phyloP scores from a whole-genome alignment of 1,284 basidiomycete species.

The Papiliotrema fonsecae region DNA sequence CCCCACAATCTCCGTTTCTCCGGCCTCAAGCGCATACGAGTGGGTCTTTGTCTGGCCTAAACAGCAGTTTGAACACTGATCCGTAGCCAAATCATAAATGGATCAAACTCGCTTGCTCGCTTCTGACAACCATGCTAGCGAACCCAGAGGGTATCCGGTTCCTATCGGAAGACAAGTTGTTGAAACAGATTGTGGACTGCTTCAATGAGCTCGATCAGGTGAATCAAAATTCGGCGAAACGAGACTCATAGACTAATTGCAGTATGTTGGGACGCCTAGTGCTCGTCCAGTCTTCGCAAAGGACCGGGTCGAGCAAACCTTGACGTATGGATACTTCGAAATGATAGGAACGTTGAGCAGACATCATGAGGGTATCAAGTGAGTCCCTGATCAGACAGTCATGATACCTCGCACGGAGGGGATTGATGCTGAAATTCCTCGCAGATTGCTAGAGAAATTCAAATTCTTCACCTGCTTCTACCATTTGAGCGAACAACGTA shows the following conservation, averaged over 20 bases:
- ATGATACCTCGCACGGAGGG: background rate
- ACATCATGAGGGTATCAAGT: conserved; percentile 83
- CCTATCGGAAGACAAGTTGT: conserved; percentile 79
- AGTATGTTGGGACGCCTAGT: conserved; percentile 48
- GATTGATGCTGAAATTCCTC: background rate
- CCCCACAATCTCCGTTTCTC: conserved; percentile 84
- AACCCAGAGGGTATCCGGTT: conserved; percentile 79
- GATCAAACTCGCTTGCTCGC: conserved; percentile 75
- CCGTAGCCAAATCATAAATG: conserved; percentile 67
- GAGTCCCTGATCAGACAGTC: conserved; percentile 45
- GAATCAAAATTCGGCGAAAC: conserved; percentile 30
- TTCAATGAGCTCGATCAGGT: conserved; percentile 92
- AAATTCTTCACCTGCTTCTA: conserved; percentile 94
- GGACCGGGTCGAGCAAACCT: conserved; percentile 70
- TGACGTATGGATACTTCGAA: conserved; percentile 91
- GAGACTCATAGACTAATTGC: background rate
- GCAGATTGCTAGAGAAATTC: conserved; percentile 80
- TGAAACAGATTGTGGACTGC: conserved; percentile 78
- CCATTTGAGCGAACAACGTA: conserved; percentile 81
- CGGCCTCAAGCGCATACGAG: conserved; percentile 68
- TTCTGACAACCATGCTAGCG: conserved; percentile 76
- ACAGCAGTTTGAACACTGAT: background rate
- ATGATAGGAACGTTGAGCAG: conserved; percentile 90
- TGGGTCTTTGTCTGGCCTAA: conserved; percentile 36
- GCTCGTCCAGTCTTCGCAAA: conserved; percentile 76